A percentile compares a stretch with the other conserved stretches of the same genome.
These are phyloP conservation scores for Ascocoryne sarcoides DNA, from an alignment of 2,329 filamentous ascomycete genomes.

Conservation along the genomic window DNA sequence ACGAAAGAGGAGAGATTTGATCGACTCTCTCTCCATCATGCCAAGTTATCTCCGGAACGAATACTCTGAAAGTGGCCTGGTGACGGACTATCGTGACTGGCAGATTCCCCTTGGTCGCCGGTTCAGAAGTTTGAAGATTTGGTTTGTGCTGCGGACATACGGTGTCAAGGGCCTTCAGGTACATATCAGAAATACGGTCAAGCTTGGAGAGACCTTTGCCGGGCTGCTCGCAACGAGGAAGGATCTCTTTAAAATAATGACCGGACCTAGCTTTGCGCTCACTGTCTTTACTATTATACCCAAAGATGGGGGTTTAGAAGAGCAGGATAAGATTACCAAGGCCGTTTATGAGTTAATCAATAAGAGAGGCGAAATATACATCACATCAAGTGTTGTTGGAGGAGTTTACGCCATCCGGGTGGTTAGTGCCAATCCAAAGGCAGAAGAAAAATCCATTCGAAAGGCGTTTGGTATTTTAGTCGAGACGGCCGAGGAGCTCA, in stretches of 20 bases:
- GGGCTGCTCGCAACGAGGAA: conserved; percentile 44
- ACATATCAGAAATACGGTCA: conserved; percentile 63
- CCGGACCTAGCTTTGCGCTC: conserved; percentile 67
- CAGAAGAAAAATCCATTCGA: conserved; percentile 64
- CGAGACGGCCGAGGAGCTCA: conserved; percentile 25
- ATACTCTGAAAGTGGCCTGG: conserved; percentile 71
- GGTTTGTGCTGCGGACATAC: conserved; percentile 84
- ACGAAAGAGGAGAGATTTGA: conserved; percentile 65
- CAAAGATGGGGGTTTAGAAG: conserved; percentile 32
- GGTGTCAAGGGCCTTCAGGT: conserved; percentile 66
- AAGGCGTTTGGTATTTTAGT: conserved; percentile 69
- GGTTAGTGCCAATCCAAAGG: conserved; percentile 61
- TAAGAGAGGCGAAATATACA: conserved; percentile 64
- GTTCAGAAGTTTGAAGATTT: conserved; percentile 85
- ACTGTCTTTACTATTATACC: conserved; percentile 63
- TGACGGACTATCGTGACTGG: conserved; percentile 96
- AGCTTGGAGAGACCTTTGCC: conserved; percentile 62
- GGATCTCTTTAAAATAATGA: conserved; percentile 70
- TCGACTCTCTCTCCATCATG: conserved; percentile 67
- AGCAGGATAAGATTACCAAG: conserved; percentile 61
- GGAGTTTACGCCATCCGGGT: conserved; percentile 73
- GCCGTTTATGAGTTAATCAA: conserved; percentile 70
- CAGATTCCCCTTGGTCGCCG: conserved; percentile 86
- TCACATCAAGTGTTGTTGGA: conserved; percentile 68
- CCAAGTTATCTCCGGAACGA: conserved; percentile 76